Evolutionary conservation across 1,284 basidiomycete species (phyloP).

Genomic region (Boletus mariae): DNA sequence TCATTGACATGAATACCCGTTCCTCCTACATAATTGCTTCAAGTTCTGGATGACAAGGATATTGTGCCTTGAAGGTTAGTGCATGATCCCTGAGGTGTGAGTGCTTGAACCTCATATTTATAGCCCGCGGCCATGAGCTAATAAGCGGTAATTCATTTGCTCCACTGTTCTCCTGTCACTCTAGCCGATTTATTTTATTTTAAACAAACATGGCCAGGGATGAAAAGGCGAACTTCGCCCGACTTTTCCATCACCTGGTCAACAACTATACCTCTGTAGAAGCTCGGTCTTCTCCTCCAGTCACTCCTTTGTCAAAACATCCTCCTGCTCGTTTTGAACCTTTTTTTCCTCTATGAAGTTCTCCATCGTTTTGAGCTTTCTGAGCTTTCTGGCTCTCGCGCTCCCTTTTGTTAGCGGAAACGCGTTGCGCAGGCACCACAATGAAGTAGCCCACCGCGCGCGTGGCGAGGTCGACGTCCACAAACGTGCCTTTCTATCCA

Average conservation of each 20-base stretch:
- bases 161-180: conserved; percentile 8
- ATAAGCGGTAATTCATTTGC: neutral
- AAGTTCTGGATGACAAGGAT: neutral
- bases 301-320: conserved; percentile 26
- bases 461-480: conserved; percentile 36
- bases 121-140: neutral
- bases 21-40: neutral
- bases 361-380: conserved; percentile 20
- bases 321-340: neutral
- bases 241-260: conserved; percentile 1
- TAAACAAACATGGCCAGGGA: conserved; percentile 8
- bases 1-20: neutral
- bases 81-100: too few species aligned
- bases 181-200: conserved; percentile 19
- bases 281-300: conserved; percentile 17
- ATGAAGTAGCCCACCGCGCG: conserved; percentile 42
- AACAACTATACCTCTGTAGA: conserved; percentile 8
- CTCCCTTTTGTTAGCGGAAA: conserved; percentile 38
- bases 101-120: neutral
- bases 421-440: conserved; percentile 35
- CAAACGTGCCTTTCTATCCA: conserved; percentile 33
- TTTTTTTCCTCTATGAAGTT: conserved; percentile 20
- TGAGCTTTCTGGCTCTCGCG: conserved; percentile 33
- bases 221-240: neutral
- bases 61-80: neutral